phyloP scores from a whole-genome alignment of 202 grass and related monocot genomes.

The Setaria viridis region DNA sequence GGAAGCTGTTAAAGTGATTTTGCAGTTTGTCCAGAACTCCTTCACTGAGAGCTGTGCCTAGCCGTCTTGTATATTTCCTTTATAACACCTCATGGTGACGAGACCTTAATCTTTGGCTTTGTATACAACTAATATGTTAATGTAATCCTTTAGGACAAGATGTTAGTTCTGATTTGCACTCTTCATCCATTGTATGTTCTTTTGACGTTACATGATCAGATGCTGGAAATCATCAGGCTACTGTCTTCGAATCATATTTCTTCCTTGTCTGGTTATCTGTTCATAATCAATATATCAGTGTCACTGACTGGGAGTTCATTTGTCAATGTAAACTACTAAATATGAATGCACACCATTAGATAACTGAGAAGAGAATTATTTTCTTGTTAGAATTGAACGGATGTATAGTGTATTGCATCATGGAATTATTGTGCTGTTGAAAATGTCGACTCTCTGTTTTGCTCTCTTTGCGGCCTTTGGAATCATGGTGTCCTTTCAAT shows the following conservation, averaged over 20 bases:
- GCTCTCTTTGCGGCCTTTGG: neutral
- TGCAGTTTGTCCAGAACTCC: constrained; percentile 58
- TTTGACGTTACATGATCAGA: neutral
- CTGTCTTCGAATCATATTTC: neutral
- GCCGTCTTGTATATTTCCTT: constrained; percentile 14
- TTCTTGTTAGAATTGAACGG: neutral
- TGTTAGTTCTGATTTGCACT: constrained; percentile 19
- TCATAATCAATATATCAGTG: neutral
- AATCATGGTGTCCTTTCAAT: neutral
- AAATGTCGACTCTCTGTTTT: neutral
- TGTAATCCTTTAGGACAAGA: constrained; percentile 17
- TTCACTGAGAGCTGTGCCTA: constrained; percentile 33
- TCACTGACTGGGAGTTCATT: neutral
- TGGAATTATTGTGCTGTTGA: neutral
- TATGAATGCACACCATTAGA: neutral
- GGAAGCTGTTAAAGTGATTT: constrained; percentile 63
- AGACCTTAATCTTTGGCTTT: constrained; percentile 22
- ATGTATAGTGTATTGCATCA: neutral
- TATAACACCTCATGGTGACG: constrained; percentile 13
- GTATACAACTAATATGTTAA: constrained; percentile 31
- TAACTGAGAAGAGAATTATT: neutral
- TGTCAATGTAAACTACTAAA: neutral
- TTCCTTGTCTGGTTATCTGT: neutral
- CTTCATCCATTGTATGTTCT: neutral
- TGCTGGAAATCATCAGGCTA: constrained; percentile 2